phyloP scores from a whole-genome alignment of 1,139 yeast genomes.

The Blastobotrys buckinghamii region DNA sequence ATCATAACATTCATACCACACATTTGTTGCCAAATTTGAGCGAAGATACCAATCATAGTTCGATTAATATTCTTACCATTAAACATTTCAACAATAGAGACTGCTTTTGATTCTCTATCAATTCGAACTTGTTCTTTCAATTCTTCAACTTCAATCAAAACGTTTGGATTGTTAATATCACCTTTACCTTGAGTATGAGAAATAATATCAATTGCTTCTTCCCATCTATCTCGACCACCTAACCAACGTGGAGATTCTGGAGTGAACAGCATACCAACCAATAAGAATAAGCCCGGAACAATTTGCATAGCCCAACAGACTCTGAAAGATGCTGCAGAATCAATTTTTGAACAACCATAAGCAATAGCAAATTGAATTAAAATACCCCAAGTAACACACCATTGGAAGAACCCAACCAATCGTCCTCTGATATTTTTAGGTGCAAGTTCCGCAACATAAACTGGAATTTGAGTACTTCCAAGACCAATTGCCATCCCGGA shows the following conservation, averaged over 20 bases:
- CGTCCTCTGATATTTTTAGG: slow-evolving; percentile 63
- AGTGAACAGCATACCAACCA: slow-evolving; percentile 45
- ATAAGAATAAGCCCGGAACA: slow-evolving; percentile 51
- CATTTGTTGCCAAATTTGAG: slow-evolving; percentile 68
- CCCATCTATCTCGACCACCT: slow-evolving; percentile 59
- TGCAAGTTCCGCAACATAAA: slow-evolving; percentile 65
- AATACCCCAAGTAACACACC: slow-evolving; percentile 66
- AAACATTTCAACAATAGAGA: slow-evolving; percentile 44
- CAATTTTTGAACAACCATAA: slow-evolving; percentile 50
- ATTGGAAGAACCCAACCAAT: slow-evolving; percentile 62
- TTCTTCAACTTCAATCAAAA: slow-evolving; percentile 52
- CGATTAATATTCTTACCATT: slow-evolving; percentile 43
- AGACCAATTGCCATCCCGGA: slow-evolving; percentile 69
- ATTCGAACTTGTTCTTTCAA: slow-evolving; percentile 43
- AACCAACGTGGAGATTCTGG: slow-evolving; percentile 78
- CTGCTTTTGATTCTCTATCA: slow-evolving; percentile 23
- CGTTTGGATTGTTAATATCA: slow-evolving; percentile 46
- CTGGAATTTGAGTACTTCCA: slow-evolving; percentile 67
- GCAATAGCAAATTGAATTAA: slow-evolving; percentile 53
- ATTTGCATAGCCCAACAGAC: slow-evolving; percentile 66
- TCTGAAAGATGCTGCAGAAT: slow-evolving; percentile 52
- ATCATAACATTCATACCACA: slow-evolving; percentile 67
- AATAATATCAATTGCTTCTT: slow-evolving; percentile 52
- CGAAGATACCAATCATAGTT: slow-evolving; percentile 48
- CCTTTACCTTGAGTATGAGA: slow-evolving; percentile 49